phyloP scores from a whole-genome alignment of 345 rosid species.

The Garcia nutans region DNA sequence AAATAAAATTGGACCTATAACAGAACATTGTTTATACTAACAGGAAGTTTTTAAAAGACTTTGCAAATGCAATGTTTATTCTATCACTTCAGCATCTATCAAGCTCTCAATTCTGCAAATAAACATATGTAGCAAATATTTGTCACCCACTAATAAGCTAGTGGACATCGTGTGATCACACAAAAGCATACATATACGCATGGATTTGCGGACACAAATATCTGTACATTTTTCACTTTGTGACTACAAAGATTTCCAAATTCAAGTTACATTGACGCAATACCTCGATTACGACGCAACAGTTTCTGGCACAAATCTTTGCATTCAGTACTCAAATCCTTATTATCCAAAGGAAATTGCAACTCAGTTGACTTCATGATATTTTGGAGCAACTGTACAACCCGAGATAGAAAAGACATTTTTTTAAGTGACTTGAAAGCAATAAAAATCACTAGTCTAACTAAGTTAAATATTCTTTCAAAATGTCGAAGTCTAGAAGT shows the following conservation, averaged over 20 bases:
- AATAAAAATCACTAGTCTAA: constrained; percentile 7
- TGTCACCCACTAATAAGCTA: too few relatives aligned
- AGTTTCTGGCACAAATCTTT: constrained; percentile 85
- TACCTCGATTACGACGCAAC: constrained; percentile 92
- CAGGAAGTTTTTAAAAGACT: too few relatives aligned
- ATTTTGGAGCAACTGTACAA: constrained; percentile 85
- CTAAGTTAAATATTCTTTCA: constrained; percentile 4
- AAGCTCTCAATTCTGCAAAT: too few relatives aligned
- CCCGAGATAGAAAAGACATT: constrained; percentile 18
- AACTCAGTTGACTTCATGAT: constrained; percentile 74
- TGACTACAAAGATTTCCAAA: constrained; percentile 11
- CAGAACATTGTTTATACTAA: too few relatives aligned
- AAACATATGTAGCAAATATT: too few relatives aligned
- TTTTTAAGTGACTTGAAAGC: constrained; percentile 6
- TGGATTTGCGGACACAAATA: background rate
- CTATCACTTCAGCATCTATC: too few relatives aligned
- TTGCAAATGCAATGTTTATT: too few relatives aligned
- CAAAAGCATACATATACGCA: background rate
- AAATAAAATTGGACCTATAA: too few relatives aligned
- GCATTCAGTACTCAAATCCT: constrained; percentile 65
- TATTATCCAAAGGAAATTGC: constrained; percentile 63
- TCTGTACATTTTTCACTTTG: background rate
- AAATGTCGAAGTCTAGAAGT: constrained; percentile 1
- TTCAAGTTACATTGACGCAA: constrained; percentile 15
- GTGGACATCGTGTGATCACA: background rate